phyloP scores from a whole-genome alignment of 2,329 filamentous ascomycete genomes.

The Fusarium transvaalense region DNA sequence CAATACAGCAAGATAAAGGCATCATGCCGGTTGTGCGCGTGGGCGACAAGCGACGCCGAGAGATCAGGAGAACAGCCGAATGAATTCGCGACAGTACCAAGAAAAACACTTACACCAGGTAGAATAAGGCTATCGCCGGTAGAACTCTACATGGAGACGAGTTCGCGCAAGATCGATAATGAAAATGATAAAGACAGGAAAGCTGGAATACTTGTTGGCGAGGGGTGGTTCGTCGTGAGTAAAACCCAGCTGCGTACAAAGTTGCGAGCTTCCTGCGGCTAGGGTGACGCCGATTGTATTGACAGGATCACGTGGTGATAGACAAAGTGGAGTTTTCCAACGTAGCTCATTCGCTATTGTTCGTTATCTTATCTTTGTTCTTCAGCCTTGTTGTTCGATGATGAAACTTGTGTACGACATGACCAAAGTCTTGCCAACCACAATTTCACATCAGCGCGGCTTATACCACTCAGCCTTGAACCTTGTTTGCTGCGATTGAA shows the following conservation, averaged over 20 bases:
- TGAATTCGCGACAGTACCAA: constrained; percentile 46
- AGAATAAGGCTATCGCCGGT: constrained; percentile 51
- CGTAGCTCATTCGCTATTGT: constrained; percentile 23
- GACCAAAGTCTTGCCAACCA: background rate
- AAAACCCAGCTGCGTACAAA: constrained; percentile 52
- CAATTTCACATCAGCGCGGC: background rate
- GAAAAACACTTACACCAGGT: constrained; percentile 53
- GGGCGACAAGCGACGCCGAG: constrained; percentile 28
- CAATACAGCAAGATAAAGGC: background rate
- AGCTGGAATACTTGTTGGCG: constrained; percentile 35
- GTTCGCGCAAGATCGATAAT: constrained; percentile 32
- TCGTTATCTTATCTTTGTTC: constrained; percentile 28
- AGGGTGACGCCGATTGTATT: constrained; percentile 54
- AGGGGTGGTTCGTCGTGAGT: constrained; percentile 37
- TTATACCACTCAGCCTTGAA: background rate
- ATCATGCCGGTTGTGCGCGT: constrained; percentile 9
- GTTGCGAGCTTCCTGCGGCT: constrained; percentile 53
- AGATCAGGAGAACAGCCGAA: constrained; percentile 45
- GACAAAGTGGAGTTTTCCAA: constrained; percentile 14
- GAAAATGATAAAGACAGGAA: constrained; percentile 29
- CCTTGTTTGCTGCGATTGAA: background rate
- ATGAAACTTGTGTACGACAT: constrained; percentile 21
- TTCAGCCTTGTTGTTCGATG: constrained; percentile 31
- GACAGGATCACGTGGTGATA: constrained; percentile 55
- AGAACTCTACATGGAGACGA: constrained; percentile 55